Conservation (phyloP, 352 stramenopile species). For the Discostella stelligera region DNA sequence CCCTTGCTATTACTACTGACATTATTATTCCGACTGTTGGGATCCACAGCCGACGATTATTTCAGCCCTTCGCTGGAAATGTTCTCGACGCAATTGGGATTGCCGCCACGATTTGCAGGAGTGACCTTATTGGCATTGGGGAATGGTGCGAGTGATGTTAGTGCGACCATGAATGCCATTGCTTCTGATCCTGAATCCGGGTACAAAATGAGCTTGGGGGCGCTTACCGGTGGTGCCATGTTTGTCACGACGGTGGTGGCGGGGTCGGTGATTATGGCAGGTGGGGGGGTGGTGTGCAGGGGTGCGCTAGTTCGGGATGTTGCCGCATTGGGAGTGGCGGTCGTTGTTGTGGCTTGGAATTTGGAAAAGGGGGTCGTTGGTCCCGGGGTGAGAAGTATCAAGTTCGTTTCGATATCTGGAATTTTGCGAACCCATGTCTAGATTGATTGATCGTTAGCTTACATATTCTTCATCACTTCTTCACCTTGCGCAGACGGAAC, state of each 20-base stretch:
- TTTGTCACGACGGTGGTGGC: slow-evolving; percentile 93
- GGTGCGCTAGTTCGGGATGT: slow-evolving; percentile 81
- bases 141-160: slow-evolving; percentile 97
- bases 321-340: slow-evolving; percentile 60
- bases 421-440: not conserved
- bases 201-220: slow-evolving; percentile 88
- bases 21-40: slow-evolving; percentile 85
- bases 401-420: not conserved
- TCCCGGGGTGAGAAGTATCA: slow-evolving; percentile 23
- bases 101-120: slow-evolving; percentile 87
- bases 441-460: too few species aligned
- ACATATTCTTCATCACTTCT: slow-evolving; percentile 2
- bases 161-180: slow-evolving; percentile 79
- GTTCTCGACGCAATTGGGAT: slow-evolving; percentile 88
- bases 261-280: slow-evolving; percentile 85
- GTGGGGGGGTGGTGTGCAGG: slow-evolving; percentile 71
- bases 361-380: slow-evolving; percentile 52
- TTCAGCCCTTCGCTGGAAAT: slow-evolving; percentile 95
- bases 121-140: slow-evolving; percentile 97
- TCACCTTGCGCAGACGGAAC: slow-evolving; percentile 17
- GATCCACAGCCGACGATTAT: slow-evolving; percentile 96
- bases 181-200: slow-evolving; percentile 61
- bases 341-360: slow-evolving; percentile 59
- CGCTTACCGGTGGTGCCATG: slow-evolving; percentile 92
- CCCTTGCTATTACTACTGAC: slow-evolving; percentile 70